A percentile compares a stretch with the other conserved stretches of the same genome.
Evolutionary conservation across 1,139 yeast genomes (phyloP).

Genomic region (Kodamaea fungicola): DNA sequence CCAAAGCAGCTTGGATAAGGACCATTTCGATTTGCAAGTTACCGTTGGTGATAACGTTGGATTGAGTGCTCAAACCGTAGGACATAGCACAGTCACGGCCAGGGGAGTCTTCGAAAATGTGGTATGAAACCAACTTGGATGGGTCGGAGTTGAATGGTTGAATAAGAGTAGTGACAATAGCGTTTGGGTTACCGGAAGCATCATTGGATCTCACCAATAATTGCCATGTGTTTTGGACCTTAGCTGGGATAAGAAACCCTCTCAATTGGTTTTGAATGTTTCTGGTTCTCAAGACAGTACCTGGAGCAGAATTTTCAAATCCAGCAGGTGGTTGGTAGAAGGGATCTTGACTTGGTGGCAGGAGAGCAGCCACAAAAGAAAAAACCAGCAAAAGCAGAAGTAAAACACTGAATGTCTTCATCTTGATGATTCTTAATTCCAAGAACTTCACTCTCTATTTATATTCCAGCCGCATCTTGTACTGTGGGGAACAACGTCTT

Average conservation of each 20-base stretch:
- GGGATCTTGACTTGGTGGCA: slow-evolving; percentile 16
- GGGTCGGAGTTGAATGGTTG: slow-evolving; percentile 29
- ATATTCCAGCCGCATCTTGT: too few relatives aligned
- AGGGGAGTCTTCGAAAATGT: slow-evolving; percentile 31
- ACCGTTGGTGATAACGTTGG: slow-evolving; percentile 18
- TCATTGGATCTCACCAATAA: slow-evolving; percentile 30
- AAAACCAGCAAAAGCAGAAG: neutral
- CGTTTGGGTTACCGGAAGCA: slow-evolving; percentile 26
- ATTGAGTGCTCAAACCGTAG: slow-evolving; percentile 18
- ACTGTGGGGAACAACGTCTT: too few relatives aligned
- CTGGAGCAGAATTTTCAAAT: slow-evolving; percentile 19
- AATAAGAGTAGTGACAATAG: slow-evolving; percentile 27
- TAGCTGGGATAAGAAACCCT: slow-evolving; percentile 10
- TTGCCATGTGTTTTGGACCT: slow-evolving; percentile 22
- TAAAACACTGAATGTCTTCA: neutral
- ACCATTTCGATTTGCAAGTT: slow-evolving; percentile 19
- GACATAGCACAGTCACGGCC: slow-evolving; percentile 28
- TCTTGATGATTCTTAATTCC: too few relatives aligned
- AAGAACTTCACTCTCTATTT: too few relatives aligned
- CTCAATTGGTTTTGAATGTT: slow-evolving; percentile 18
- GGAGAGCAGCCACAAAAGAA: neutral
- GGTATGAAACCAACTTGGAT: slow-evolving; percentile 26
- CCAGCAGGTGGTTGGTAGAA: slow-evolving; percentile 26
- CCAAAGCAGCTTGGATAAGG: slow-evolving; percentile 13
- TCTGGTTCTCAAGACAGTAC: slow-evolving; percentile 24